Evolutionary conservation across 2,329 filamentous ascomycete genomes (phyloP).

Genomic region (Berkeleyomyces rouxiae): DNA sequence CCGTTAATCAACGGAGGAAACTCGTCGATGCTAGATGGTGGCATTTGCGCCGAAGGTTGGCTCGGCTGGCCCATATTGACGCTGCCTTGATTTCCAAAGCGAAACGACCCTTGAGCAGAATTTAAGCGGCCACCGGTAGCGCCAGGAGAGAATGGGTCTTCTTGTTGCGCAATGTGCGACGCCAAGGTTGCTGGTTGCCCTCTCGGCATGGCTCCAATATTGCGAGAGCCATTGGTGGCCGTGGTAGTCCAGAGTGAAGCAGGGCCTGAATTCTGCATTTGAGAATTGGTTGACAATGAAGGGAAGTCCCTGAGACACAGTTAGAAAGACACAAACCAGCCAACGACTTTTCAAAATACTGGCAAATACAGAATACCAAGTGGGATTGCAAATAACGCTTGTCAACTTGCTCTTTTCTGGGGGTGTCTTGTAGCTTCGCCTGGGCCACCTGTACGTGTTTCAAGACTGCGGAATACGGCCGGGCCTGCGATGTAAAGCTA

Average conservation of each 20-base stretch:
- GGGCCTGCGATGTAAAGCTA: not conserved
- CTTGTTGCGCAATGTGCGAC: slow-evolving; percentile 35
- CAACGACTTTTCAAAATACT: not conserved
- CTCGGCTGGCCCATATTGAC: slow-evolving; percentile 3
- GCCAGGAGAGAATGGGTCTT: slow-evolving; percentile 35
- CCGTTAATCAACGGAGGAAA: slow-evolving; percentile 45
- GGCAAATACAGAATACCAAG: not conserved
- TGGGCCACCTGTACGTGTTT: not conserved
- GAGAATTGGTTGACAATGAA: slow-evolving; percentile 44
- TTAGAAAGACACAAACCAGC: not conserved
- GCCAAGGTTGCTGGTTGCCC: slow-evolving; percentile 34
- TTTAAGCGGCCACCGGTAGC: slow-evolving; percentile 18
- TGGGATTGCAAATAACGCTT: not conserved
- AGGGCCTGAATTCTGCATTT: slow-evolving; percentile 31
- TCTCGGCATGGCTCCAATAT: slow-evolving; percentile 33
- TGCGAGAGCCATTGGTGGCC: slow-evolving; percentile 28
- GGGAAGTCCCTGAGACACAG: slow-evolving; percentile 40
- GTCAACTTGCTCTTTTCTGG: not conserved
- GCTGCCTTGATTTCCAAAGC: slow-evolving; percentile 33
- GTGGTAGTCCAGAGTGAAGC: slow-evolving; percentile 37
- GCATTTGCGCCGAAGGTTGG: slow-evolving; percentile 27
- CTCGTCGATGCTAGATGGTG: slow-evolving; percentile 36
- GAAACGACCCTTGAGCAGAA: slow-evolving; percentile 22
- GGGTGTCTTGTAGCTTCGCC: not conserved
- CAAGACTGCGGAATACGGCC: not conserved